Conservation (phyloP, 148 eudicot species). For the Vaccinium vitisidaea region DNA sequence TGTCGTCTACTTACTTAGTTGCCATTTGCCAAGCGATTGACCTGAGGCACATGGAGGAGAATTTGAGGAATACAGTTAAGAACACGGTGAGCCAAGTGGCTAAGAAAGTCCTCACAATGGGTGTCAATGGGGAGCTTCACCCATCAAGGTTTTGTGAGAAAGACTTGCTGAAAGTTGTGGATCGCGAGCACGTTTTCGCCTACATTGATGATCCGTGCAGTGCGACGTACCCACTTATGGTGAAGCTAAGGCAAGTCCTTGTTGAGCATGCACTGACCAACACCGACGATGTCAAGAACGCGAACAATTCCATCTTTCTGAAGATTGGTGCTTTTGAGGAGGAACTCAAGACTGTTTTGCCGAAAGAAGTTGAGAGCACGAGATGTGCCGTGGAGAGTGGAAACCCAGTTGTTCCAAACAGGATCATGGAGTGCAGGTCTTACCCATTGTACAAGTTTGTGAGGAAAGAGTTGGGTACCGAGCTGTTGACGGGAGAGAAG, state of each 20-base stretch:
- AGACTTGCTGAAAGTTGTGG: constrained; percentile 27
- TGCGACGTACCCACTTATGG: constrained; percentile 27
- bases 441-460: constrained; percentile 27
- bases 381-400: constrained; percentile 25
- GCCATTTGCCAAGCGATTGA: constrained; percentile 31
- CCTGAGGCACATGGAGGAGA: constrained; percentile 34
- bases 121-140: constrained; percentile 22
- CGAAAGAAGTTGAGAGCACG: constrained; percentile 26
- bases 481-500: constrained; percentile 28
- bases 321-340: constrained; percentile 33
- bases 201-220: constrained; percentile 32
- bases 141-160: constrained; percentile 34
- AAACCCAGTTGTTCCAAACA: constrained; percentile 15
- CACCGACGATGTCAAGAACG: constrained; percentile 10
- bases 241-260: constrained; percentile 28
- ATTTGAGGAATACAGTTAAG: constrained; percentile 24
- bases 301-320: constrained; percentile 15
- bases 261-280: constrained; percentile 26
- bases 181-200: constrained; percentile 20
- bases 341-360: constrained; percentile 24
- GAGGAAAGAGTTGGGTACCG: constrained; percentile 20
- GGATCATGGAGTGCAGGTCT: constrained; percentile 26
- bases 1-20: constrained; percentile 27
- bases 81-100: constrained; percentile 27
- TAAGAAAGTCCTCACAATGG: constrained; percentile 25